These are phyloP conservation scores for Paragyromitra xinjiangensis DNA, from an alignment of 495 filamentous ascomycete genomes.

Conservation along the genomic window DNA sequence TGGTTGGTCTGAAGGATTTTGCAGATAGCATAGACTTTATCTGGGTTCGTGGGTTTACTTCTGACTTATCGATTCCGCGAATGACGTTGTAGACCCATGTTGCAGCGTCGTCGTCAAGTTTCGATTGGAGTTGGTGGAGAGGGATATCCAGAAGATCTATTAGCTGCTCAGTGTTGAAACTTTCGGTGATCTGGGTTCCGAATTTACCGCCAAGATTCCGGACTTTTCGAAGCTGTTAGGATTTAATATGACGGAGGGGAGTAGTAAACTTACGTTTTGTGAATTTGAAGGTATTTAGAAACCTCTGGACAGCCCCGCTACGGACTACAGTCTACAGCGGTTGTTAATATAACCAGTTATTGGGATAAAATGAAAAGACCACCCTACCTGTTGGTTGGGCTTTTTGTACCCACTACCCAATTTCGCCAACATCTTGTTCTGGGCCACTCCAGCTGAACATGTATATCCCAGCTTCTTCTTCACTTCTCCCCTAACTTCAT, in stretches of 20 bases:
- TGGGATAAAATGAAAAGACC: background rate
- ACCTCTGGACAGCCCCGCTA: slow-evolving; percentile 80
- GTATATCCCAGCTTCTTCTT: slow-evolving; percentile 79
- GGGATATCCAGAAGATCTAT: slow-evolving; percentile 76
- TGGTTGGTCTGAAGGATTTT: slow-evolving; percentile 89
- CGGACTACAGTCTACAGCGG: slow-evolving; percentile 73
- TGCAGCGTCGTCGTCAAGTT: slow-evolving; percentile 85
- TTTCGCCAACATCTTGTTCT: slow-evolving; percentile 96
- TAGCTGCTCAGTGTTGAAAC: slow-evolving; percentile 82
- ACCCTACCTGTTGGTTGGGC: slow-evolving; percentile 76
- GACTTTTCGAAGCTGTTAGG: slow-evolving; percentile 58
- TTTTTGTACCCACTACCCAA: slow-evolving; percentile 90
- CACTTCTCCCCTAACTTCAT: slow-evolving; percentile 73
- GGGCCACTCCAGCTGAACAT: slow-evolving; percentile 85
- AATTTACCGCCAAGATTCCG: slow-evolving; percentile 96
- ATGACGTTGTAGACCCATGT: slow-evolving; percentile 87
- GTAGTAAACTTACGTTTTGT: slow-evolving; percentile 71
- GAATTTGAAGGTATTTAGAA: slow-evolving; percentile 86
- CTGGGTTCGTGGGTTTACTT: slow-evolving; percentile 89
- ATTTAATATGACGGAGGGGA: background rate
- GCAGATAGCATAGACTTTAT: slow-evolving; percentile 99
- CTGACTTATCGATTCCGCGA: slow-evolving; percentile 83
- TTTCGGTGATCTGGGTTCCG: slow-evolving; percentile 79
- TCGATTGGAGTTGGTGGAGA: slow-evolving; percentile 78
- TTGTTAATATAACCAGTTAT: background rate